These are phyloP conservation scores for Mycena floridula DNA, from an alignment of 768 basidiomycete genomes.

Conservation along the genomic window DNA sequence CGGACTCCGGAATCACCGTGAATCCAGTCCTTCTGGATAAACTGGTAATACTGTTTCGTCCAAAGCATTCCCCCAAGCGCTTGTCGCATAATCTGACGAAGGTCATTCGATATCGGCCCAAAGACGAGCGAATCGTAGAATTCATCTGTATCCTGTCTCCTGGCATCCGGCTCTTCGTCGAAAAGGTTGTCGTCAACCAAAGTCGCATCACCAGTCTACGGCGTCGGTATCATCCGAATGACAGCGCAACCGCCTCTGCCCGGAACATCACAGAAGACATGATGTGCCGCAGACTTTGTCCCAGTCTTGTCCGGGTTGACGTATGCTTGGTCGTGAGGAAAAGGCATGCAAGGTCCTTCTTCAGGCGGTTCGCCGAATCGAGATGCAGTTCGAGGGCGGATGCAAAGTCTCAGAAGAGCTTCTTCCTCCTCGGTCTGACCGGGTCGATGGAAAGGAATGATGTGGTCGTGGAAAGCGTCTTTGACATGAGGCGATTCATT, in stretches of 20 bases:
- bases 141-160: constrained; percentile 91
- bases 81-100: constrained; percentile 95
- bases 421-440: constrained; percentile 35
- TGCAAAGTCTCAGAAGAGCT: constrained; percentile 40
- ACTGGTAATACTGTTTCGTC: constrained; percentile 97
- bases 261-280: constrained; percentile 81
- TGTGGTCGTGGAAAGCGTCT: constrained; percentile 98
- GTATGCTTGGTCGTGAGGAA: constrained; percentile 49
- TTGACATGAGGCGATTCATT: constrained; percentile 85
- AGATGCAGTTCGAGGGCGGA: constrained; percentile 45
- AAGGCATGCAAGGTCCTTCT: constrained; percentile 56
- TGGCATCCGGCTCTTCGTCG: constrained; percentile 84
- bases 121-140: constrained; percentile 81
- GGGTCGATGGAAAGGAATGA: constrained; percentile 82
- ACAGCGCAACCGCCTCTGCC: constrained; percentile 91
- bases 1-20: constrained; percentile 90
- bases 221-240: constrained; percentile 89
- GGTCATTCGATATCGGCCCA: constrained; percentile 85
- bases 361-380: constrained; percentile 38
- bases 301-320: constrained; percentile 84
- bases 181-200: constrained; percentile 86
- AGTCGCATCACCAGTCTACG: constrained; percentile 64
- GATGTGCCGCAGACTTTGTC: constrained; percentile 93
- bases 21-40: constrained; percentile 95
- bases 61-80: constrained; percentile 96